Evolutionary conservation across 495 filamentous ascomycete species (phyloP), one percentile per base, ranked within the genome.

Genomic region (Penicillium parvum): DNA sequence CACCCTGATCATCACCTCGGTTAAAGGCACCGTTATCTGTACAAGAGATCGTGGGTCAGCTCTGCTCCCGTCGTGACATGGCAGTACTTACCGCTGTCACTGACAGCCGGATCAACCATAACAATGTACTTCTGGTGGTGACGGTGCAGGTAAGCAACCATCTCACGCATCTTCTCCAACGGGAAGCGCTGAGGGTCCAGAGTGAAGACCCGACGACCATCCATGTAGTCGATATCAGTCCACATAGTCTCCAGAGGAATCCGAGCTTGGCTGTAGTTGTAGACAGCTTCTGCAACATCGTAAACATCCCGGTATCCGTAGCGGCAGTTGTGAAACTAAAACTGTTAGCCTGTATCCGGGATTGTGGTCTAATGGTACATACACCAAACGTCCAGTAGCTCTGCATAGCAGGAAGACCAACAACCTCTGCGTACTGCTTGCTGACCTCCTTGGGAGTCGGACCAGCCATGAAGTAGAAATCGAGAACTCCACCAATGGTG

Each of bases 191-290:
- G 69, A 0, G 83, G 78, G 50, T 91, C 89, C 12, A 88, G 68
- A 1, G 84, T 83, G 60, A 95, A 92, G 33, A 89, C 76, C 46
- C 66, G 71, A 57, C 84, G 66, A 8, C 53, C 47, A 52, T 82
- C 71, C 83, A 89, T 88, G 59, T 90, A 88, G 53, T 89, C 72
- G 36, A 91, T 91, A 54, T 91, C 86, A 3, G 84, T 91, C 88
- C 88, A 94, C 81, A 90, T 87, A 0, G 85, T 89, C 61, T 95
- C 88, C 6, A 95, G 66, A 0, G 88, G 88, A 47, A 94, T 94
- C 6, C 64, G 63, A 8, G 88, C 86, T 21, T 69, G 57, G 43
- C 77, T 83, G 66, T 94, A 92, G 60, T 92, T 94, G 35, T 80
- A 76, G 16, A 92, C 79, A 1, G 83, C 85, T 52, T 88, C 88